Evolutionary conservation across 768 basidiomycete species (phyloP), one percentile per base, ranked within the genome.

Genomic region (Agaricus blazei): DNA sequence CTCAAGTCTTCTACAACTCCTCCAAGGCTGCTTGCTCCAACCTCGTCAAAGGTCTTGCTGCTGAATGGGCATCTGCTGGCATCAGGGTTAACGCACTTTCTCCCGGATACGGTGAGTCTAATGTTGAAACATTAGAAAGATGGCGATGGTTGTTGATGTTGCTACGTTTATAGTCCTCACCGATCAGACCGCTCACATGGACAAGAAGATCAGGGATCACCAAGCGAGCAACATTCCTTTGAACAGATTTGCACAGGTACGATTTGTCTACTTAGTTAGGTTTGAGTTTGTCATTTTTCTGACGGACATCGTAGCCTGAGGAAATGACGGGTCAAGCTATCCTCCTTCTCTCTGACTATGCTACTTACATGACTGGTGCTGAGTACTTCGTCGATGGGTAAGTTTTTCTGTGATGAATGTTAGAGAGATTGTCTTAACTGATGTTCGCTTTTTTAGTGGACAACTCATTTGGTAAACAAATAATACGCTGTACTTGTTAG

Each of bases 21-120:
- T 86, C 84, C 44, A 87, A 87, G 67, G 84, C 80, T 0, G 85
- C 84, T 5, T 83, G 84, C 0, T 78, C 79, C 9, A 77, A 78
- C 55, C 70, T 87, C 3, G 65, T 72, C 1, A 83, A 78, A 59
- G 81, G 77, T 1, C 71, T 87, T 5, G 85, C 85, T 3, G 75
- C 81, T 0, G 85, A 87, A 64, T 87, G 85, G 84, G 79, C 81
- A 0, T 60, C 65, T 24, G 58, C 73, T 48, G 65, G 63, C 5
- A 85, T 87, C 46, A 72, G 82, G 6, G 82, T 83, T 1, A 87
- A 87, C 63, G 73, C 79, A 0, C 57, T 88, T 19, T 82, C 80
- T 8, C 85, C 85, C 0, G 85, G 85, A 19, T 87, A 87, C 51
- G 72, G 75, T 74, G 52, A 61, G 74, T 70, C 5, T 15, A 23